Base-by-base conservation (phyloP, 139 green algal species). In the Chlorella sorokiniana region DNA sequence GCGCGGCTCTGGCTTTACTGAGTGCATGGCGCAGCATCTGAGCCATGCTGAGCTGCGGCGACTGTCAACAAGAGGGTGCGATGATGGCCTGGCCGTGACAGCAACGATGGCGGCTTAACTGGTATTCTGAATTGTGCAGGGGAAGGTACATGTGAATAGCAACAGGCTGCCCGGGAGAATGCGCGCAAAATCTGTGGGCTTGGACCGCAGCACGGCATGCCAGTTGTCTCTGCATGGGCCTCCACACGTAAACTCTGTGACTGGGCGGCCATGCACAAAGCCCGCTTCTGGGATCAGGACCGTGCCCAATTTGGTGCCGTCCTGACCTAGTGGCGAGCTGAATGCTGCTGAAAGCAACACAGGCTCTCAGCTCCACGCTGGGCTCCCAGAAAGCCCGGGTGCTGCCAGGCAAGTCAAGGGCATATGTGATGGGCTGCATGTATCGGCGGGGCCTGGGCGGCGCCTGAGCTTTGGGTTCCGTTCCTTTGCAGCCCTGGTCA, bases 401-500 rank as follows among this genome's bases (percentile, higher is more conserved):
- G 27, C 69, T 69, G 73, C 73, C 73, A 69, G 73, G 73, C 63
- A 44, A 10, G 27, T 45, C 37, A n/a, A 11, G 4, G 31, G 70
- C 27, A 14, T 33, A 14, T 0, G 45, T 5, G 11, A 25, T 14
- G 70, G n/a, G 23, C 8, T 63, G 70, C 18, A 62, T 52, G 70
- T 62, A 27, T 62, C 33, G 44, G n/a, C 10, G 20, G 44, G 18
- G 16, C 38, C 7, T 22, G n/a, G 29, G 14, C 37, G 20, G 37
- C 9, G 8, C 70, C 70, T 64, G 70, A 44, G 40, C 44, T 77
- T 77, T 77, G 70, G 70, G 70, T 77, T 72, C 37, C 4, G 14
- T 31, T 3, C 38, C 25, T n/a, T 25, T 44, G 54, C 73, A 79
- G 73, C 52, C 31, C 35, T 79, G 54, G 73, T 81, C 40, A 83